Evolutionary conservation across 495 filamentous ascomycete species (phyloP), one percentile per base, ranked within the genome.

Genomic region (Lepidopterella palustris): DNA sequence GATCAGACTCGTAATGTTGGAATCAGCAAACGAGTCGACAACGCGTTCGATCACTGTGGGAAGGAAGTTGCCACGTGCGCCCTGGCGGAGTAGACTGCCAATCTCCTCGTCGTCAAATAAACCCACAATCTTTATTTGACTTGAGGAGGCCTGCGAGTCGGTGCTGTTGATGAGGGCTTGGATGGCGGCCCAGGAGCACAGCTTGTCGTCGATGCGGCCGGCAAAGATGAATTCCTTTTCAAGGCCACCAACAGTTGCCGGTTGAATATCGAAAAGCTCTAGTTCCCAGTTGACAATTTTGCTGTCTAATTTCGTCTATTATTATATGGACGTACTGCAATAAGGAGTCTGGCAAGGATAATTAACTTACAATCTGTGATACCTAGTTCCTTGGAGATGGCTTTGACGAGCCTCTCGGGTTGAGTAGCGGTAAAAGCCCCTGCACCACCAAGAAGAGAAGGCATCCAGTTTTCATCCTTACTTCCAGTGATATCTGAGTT

Each of bases 21-120:
- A 61, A 25, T 71, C 65, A 0, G 81, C 70, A 55, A 96, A 85
- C 6, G 82, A 74, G 70, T 95, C 89, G 53, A 88, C 79, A 50
- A 88, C 85, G 55, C 92, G 87, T 68, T 92, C 87, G 57, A 98
- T 81, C 23, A 83, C 79, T 47, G 80, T 79, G 53, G 88, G 84
- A 57, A 96, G 81, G 75, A 96, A 91, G 76, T 96, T 97, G 50
- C 89, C 84, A 23, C 81, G 79, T 2, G 93, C 93, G 57, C 93
- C 93, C 73, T 98, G 92, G 39, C 93, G 87, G 55, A 96, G 82
- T 3, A 88, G 76, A 42, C 87, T 91, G 57, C 93, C 93, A 62
- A 98, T 93, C 70, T 98, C 93, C 69, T 98, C 93, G 67, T 96
- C 88, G 69, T 98, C 93, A 70, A 97, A 97, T 68, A 95, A 85